A percentile compares a stretch with the other conserved stretches of the same genome.
phyloP scores from a whole-genome alignment of 2,329 filamentous ascomycete species.

The Ascochyta koolunga region DNA sequence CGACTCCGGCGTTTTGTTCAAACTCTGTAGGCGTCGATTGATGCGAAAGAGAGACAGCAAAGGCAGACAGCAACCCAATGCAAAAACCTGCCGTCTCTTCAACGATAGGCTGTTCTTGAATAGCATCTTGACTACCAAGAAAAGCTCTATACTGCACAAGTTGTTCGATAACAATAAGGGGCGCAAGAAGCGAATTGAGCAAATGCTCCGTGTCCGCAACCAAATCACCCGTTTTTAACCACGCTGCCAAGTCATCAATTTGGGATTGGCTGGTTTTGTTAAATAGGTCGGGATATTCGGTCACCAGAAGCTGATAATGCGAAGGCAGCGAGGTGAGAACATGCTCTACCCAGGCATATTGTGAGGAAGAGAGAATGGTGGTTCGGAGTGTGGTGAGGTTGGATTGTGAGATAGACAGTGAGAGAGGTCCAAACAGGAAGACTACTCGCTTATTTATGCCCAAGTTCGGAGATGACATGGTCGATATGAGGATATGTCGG shows the following conservation, averaged over 20 bases:
- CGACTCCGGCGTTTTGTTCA: not conserved
- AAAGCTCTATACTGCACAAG: not conserved
- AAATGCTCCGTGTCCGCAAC: not conserved
- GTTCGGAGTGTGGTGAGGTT: not conserved
- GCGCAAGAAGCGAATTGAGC: not conserved
- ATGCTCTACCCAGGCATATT: not conserved
- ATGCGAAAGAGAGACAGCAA: not conserved
- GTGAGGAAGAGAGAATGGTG: slow-evolving; percentile 1
- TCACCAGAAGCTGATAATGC: not conserved
- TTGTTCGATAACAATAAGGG: not conserved
- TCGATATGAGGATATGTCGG: not conserved
- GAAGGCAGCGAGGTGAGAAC: not conserved
- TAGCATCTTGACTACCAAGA: not conserved
- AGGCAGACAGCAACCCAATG: not conserved
- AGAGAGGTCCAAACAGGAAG: not conserved
- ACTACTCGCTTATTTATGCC: not conserved
- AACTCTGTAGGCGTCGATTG: not conserved
- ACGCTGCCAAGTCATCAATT: too few species aligned
- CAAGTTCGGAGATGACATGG: not conserved
- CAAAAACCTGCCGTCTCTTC: not conserved
- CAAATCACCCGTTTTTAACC: too few species aligned
- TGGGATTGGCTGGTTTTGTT: too few species aligned
- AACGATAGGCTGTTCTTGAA: not conserved
- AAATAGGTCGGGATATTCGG: too few species aligned
- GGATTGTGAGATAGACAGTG: not conserved